Evolutionary conservation across 352 stramenopile genomes (phyloP).

Genomic region (Phytopythium cucurbitacearum): DNA sequence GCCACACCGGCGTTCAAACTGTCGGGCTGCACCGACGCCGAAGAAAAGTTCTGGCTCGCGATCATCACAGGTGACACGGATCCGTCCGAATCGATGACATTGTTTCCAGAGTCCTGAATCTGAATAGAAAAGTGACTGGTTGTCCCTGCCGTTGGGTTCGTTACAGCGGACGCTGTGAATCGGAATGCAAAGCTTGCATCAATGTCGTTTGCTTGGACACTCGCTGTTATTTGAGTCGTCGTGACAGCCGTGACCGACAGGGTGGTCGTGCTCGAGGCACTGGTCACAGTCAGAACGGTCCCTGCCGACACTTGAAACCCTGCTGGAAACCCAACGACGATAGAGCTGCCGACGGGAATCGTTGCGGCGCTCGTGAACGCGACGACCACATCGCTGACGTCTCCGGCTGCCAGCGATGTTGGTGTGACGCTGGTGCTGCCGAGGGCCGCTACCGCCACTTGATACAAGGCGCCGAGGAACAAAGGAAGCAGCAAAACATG

Average conservation of each 20-base stretch:
- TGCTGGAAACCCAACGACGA: slow-evolving; percentile 26
- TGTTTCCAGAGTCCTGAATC: slow-evolving; percentile 14
- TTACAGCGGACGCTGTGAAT: slow-evolving; percentile 26
- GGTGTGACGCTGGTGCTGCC: slow-evolving; percentile 17
- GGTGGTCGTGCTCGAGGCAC: slow-evolving; percentile 16
- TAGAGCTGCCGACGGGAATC: slow-evolving; percentile 13
- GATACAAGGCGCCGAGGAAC: not conserved
- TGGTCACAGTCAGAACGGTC: slow-evolving; percentile 10
- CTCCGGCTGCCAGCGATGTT: slow-evolving; percentile 17
- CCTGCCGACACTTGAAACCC: slow-evolving; percentile 21
- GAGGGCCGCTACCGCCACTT: slow-evolving; percentile 15
- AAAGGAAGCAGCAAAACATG: slow-evolving; percentile 9
- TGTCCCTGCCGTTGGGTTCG: slow-evolving; percentile 20
- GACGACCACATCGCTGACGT: slow-evolving; percentile 14
- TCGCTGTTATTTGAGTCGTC: slow-evolving; percentile 12
- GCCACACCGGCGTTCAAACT: slow-evolving; percentile 22
- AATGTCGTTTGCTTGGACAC: slow-evolving; percentile 17
- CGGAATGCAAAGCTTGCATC: slow-evolving; percentile 11
- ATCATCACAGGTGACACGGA: slow-evolving; percentile 11
- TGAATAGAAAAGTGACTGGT: slow-evolving; percentile 19
- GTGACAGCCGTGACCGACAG: slow-evolving; percentile 18
- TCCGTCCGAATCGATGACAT: slow-evolving; percentile 8
- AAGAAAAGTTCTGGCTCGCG: slow-evolving; percentile 7
- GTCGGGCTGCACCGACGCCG: slow-evolving; percentile 15
- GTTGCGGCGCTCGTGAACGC: slow-evolving; percentile 20